Evolutionary conservation across 2,329 filamentous ascomycete species (phyloP), one percentile per base, ranked within the genome.

Genomic region (Rhinocladiella similis): DNA sequence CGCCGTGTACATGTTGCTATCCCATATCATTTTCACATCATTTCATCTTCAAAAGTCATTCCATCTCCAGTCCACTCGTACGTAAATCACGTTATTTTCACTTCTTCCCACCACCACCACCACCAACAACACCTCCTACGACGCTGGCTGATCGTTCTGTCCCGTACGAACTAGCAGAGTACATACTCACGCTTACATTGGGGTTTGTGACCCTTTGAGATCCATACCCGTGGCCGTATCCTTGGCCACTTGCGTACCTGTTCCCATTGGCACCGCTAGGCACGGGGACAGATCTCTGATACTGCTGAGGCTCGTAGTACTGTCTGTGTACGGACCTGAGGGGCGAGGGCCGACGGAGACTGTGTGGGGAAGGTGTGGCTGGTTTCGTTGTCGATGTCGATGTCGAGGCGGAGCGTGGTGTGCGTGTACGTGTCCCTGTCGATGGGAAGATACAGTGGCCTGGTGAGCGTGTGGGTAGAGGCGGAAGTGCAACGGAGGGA

Each of bases 111-210:
- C n/a, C n/a, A n/a, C n/a, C n/a, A n/a, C n/a, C n/a, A n/a, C 25
- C 25, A 27, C 25, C 25, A 27, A 27, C 7, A 27, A 3, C 25
- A 4, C 25, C 25, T 27, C 25, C 25, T 27, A 3, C 25, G 3
- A 27, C 4, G 7, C 25, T 27, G 4, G 25, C 7, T 27, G 25
- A 27, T 27, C 25, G 25, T 27, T 27, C 25, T 7, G 25, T 53
- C 29, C 53, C 57, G 25, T 56, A 59, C 33, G 52, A 56, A 41
- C 57, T 53, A 4, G 53, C 49, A 12, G 57, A 59, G 41, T 59
- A 59, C 3, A 53, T 33, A 35, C 53, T 59, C 13, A 45, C 19
- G 14, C 38, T 56, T n/a, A 18, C 3, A 27, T 1, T 29, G 13
- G 19, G 18, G 19, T 27, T 33, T 12, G 7, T 1, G 14, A 19